Evolutionary conservation across 2,329 filamentous ascomycete species (phyloP).

Genomic region (Fusarium sp.): DNA sequence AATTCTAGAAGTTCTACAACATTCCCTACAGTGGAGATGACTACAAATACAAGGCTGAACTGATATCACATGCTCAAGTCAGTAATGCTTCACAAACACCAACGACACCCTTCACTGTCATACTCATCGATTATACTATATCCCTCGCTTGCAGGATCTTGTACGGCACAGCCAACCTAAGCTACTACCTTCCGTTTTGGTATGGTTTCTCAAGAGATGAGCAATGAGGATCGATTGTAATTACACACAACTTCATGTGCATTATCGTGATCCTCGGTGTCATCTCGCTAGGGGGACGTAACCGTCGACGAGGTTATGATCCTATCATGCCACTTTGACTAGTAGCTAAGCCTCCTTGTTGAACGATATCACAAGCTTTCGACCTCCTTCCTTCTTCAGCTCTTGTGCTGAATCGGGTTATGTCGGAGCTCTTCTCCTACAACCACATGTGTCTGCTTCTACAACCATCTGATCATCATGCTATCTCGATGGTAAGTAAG

Average conservation of each 20-base stretch:
- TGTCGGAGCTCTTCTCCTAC: neutral
- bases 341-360: neutral
- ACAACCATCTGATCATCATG: neutral
- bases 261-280: neutral
- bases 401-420: neutral
- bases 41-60: neutral
- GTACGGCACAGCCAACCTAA: neutral
- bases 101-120: neutral
- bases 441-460: neutral
- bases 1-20: neutral
- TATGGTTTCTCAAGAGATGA: too few relatives aligned
- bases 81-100: neutral
- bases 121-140: neutral
- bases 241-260: neutral
- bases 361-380: neutral
- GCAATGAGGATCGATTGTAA: neutral
- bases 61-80: neutral
- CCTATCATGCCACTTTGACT: neutral
- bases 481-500: neutral
- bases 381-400: neutral
- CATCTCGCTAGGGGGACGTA: neutral
- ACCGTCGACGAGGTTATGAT: neutral
- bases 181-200: neutral
- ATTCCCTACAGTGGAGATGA: neutral
- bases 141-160: neutral